Evolutionary conservation across 2,329 filamentous ascomycete species (phyloP), one percentile per base, ranked within the genome.

Genomic region (Aspergillus texensis): DNA sequence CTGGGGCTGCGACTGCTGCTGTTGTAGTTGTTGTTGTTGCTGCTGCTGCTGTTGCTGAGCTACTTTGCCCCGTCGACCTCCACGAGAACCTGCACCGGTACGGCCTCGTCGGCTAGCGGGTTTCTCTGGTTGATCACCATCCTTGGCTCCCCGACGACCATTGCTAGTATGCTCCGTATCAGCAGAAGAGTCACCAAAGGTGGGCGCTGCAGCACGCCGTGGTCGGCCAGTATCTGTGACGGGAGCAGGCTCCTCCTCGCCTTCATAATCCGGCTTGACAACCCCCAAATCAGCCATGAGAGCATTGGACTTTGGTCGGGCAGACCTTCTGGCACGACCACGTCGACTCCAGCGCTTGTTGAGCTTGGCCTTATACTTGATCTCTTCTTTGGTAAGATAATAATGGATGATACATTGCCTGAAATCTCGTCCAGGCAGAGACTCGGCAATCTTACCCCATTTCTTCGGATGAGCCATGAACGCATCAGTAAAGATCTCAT

Each of bases 191-290:
- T 77, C 72, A 57, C 82, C 81, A 74, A 84, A 84, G 0, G 80
- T 83, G 9, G 82, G 82, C 3, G 82, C 82, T 21, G 82, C 82
- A 46, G 82, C 82, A 65, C 82, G 78, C 52, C 80, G 76, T 26
- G 82, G 82, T 58, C 82, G 76, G 36, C 82, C 82, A 53, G 81
- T 83, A 62, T 84, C 82, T 12, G 82, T 84, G 36, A 84, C 80
- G 46, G 80, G 75, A 14, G 78, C 71, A 6, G 75, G 76, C 54
- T 78, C 74, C 45, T 82, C 81, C 34, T 82, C 81, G 32, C 77
- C 78, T 58, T 82, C 81, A 54, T 80, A 77, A 41, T 80, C 77
- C 11, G 79, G 76, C 54, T 78, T 79, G 34, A 79, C 75, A 11
- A 76, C 76, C 24, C 78, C 79, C 62, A 83, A 70, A 68, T 83